phyloP scores from a whole-genome alignment of 2,329 filamentous ascomycete species.

The Penicillium psychrosexuale region DNA sequence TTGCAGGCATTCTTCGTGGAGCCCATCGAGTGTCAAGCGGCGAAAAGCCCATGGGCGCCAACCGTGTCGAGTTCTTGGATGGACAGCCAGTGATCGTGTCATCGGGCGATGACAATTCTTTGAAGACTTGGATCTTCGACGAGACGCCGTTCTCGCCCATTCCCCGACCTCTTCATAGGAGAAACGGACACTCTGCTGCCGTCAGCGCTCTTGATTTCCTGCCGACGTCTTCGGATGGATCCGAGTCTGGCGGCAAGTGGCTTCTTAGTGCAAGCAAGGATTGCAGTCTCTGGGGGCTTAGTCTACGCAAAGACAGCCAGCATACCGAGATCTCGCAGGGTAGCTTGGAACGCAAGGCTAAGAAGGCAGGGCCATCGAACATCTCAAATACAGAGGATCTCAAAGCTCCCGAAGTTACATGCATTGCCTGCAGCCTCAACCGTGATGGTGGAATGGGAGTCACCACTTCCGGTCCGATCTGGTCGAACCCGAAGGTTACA shows the following conservation, averaged over 20 bases:
- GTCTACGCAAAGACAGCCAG: slow-evolving; percentile 88
- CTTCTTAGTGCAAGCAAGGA: slow-evolving; percentile 85
- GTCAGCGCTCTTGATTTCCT: slow-evolving; percentile 81
- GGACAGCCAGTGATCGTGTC: slow-evolving; percentile 89
- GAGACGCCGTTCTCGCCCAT: slow-evolving; percentile 83
- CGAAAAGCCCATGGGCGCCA: slow-evolving; percentile 69
- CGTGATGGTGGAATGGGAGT: slow-evolving; percentile 91
- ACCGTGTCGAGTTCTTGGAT: slow-evolving; percentile 80
- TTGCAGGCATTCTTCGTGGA: slow-evolving; percentile 80
- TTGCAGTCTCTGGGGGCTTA: slow-evolving; percentile 93
- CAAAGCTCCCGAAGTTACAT: slow-evolving; percentile 88
- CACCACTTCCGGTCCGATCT: slow-evolving; percentile 73
- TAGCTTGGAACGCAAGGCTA: slow-evolving; percentile 79
- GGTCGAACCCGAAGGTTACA: slow-evolving; percentile 71
- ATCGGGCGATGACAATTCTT: slow-evolving; percentile 85
- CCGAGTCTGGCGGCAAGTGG: slow-evolving; percentile 89
- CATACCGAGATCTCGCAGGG: slow-evolving; percentile 92
- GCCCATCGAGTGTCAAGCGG: slow-evolving; percentile 66
- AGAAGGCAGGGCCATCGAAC: slow-evolving; percentile 54
- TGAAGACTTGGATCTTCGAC: slow-evolving; percentile 97
- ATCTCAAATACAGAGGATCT: slow-evolving; percentile 45
- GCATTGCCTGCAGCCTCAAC: slow-evolving; percentile 86
- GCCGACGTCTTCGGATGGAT: slow-evolving; percentile 82
- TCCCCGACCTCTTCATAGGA: slow-evolving; percentile 77
- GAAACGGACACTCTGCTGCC: slow-evolving; percentile 84